These are phyloP conservation scores for Microcos paniculata DNA, from an alignment of 345 rosid genomes.

Conservation along the genomic window DNA sequence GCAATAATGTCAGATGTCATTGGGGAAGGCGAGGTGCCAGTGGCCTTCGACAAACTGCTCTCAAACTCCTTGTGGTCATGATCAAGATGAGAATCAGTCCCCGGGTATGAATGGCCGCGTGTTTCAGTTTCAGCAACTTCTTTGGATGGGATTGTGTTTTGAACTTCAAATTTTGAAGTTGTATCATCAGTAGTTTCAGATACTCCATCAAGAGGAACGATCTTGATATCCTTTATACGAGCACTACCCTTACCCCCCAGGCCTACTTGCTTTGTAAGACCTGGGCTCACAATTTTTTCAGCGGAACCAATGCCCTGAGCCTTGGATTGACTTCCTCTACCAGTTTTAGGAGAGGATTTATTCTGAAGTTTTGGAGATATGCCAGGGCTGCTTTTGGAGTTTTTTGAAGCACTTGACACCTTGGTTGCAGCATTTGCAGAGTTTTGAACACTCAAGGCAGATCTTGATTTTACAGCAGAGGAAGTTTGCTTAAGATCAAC, in stretches of 20 bases:
- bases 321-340: conserved; percentile 33
- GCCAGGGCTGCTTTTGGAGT: conserved; percentile 31
- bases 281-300: conserved; percentile 8
- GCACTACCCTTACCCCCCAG: conserved; percentile 10
- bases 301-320: conserved; percentile 21
- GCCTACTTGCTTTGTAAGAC: neutral
- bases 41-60: conserved; percentile 6
- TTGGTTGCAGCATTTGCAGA: conserved; percentile 38
- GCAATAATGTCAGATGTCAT: neutral
- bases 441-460: conserved; percentile 32
- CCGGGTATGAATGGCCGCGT: too few relatives aligned
- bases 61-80: conserved; percentile 9
- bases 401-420: conserved; percentile 38
- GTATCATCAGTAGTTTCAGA: neutral
- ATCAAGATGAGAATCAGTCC: neutral
- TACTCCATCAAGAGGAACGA: conserved; percentile 14
- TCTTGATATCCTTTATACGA: neutral
- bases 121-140: too few relatives aligned
- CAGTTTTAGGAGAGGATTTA: conserved; percentile 38
- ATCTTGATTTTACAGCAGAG: conserved; percentile 23
- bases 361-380: conserved; percentile 39
- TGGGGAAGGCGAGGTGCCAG: neutral
- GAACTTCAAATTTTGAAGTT: conserved; percentile 17
- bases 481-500: conserved; percentile 30
- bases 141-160: conserved; percentile 9